A percentile compares a stretch with the other conserved stretches of the same genome.
phyloP scores from a whole-genome alignment of 164 flowering plant species.

The Kalanchoe fedtschenkoi region DNA sequence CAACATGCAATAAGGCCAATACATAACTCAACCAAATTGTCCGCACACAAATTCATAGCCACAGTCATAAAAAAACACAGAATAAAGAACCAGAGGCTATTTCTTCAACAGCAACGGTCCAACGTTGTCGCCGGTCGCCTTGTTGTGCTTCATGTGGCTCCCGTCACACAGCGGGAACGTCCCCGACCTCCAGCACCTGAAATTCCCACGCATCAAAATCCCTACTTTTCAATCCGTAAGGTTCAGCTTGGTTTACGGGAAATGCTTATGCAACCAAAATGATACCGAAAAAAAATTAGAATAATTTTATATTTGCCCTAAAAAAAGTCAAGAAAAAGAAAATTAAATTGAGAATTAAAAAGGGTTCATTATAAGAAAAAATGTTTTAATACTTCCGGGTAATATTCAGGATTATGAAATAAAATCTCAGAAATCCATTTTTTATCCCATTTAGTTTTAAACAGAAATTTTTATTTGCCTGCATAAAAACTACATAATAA shows the following conservation, averaged over 20 bases:
- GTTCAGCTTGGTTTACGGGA: neutral
- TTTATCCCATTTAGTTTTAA: too few relatives aligned
- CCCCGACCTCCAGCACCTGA: conserved; percentile 93
- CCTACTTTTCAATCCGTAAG: neutral
- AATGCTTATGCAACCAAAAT: neutral
- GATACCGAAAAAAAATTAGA: too few relatives aligned
- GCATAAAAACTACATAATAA: too few relatives aligned
- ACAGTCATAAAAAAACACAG: neutral
- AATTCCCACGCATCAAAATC: conserved; percentile 5
- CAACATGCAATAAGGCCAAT: neutral
- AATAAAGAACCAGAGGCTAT: conserved; percentile 10
- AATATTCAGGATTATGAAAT: too few relatives aligned
- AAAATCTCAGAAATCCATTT: too few relatives aligned
- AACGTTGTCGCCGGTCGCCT: conserved; percentile 86
- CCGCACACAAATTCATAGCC: neutral
- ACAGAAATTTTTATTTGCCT: too few relatives aligned
- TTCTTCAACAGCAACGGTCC: conserved; percentile 88
- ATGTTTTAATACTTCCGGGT: too few relatives aligned
- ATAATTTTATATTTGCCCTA: too few relatives aligned
- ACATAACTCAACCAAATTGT: neutral
- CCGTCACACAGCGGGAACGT: conserved; percentile 94
- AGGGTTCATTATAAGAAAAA: too few relatives aligned
- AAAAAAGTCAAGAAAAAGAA: neutral
- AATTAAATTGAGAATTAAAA: neutral
- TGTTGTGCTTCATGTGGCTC: conserved; percentile 86